These are phyloP conservation scores for Aspergillus jensenii DNA, from an alignment of 2,329 filamentous ascomycete species.

Conservation along the genomic window DNA sequence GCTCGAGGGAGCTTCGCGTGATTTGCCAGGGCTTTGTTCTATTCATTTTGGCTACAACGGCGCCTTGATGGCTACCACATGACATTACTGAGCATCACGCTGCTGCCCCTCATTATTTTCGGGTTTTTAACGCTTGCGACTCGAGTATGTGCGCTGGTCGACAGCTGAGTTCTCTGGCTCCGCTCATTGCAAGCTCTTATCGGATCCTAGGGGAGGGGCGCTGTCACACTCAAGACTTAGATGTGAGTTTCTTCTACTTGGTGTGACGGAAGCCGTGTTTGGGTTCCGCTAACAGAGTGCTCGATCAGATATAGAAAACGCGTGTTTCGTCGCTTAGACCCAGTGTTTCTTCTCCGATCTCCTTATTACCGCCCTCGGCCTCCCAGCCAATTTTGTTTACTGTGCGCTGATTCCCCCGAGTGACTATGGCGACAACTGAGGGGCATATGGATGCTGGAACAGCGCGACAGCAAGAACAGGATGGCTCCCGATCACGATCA, in stretches of 20 bases:
- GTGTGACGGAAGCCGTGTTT: not conserved
- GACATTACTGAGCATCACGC: not conserved
- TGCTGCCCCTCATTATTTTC: not conserved
- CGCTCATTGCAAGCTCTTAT: not conserved
- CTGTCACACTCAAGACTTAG: not conserved
- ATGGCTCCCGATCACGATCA: not conserved
- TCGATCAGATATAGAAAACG: not conserved
- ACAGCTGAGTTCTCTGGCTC: not conserved
- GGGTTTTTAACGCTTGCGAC: not conserved
- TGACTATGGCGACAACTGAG: constrained; percentile 4
- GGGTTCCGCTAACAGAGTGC: not conserved
- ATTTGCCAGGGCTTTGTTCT: not conserved
- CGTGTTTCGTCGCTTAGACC: not conserved
- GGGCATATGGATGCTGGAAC: not conserved
- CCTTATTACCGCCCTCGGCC: not conserved
- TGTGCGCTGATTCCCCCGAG: not conserved
- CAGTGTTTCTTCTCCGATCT: not conserved
- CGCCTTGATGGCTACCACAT: constrained; percentile 1
- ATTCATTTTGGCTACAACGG: not conserved
- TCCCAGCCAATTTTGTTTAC: not conserved
- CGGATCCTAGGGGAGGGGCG: not conserved
- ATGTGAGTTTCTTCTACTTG: constrained; percentile 3
- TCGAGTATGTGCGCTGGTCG: constrained; percentile 2
- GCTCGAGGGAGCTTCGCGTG: not conserved
- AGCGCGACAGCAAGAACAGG: not conserved